phyloP scores from a whole-genome alignment of 805 yeast genomes.

The Candida sonorensis region DNA sequence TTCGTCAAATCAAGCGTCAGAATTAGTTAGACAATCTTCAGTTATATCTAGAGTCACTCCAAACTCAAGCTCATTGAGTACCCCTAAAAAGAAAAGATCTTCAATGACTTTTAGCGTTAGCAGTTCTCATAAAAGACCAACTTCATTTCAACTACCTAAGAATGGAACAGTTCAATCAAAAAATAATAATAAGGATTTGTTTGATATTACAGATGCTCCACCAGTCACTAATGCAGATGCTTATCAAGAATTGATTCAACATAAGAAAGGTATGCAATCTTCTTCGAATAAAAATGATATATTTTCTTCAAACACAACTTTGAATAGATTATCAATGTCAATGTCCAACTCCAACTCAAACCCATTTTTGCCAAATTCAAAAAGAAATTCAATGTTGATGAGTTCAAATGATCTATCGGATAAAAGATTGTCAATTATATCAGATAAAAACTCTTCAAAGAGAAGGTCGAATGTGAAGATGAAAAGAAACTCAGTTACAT shows the following conservation, averaged over 20 bases:
- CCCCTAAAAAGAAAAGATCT: constrained; percentile 33
- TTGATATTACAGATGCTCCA: constrained; percentile 5
- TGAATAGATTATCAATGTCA: constrained; percentile 10
- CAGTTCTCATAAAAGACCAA: constrained; percentile 40
- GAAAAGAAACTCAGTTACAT: constrained; percentile 65
- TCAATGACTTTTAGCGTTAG: constrained; percentile 35
- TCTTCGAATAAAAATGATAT: constrained; percentile 4
- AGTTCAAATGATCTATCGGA: constrained; percentile 1
- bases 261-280: constrained; percentile 7
- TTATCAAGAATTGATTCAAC: constrained; percentile 13
- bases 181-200: no score
- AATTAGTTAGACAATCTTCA: constrained; percentile 24
- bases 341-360: constrained; percentile 5
- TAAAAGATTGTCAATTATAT: constrained; percentile 5
- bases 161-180: constrained; percentile 13
- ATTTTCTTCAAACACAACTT: neutral
- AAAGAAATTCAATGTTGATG: constrained; percentile 30
- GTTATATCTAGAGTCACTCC: constrained; percentile 24
- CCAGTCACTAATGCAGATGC: constrained; percentile 13
- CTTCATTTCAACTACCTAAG: constrained; percentile 34
- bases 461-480: constrained; percentile 22
- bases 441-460: constrained; percentile 7
- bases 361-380: no score
- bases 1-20: constrained; percentile 10
- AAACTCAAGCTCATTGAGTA: constrained; percentile 14